Conservation (phyloP, 352 stramenopile species). For the Thalassiosira sp. region DNA sequence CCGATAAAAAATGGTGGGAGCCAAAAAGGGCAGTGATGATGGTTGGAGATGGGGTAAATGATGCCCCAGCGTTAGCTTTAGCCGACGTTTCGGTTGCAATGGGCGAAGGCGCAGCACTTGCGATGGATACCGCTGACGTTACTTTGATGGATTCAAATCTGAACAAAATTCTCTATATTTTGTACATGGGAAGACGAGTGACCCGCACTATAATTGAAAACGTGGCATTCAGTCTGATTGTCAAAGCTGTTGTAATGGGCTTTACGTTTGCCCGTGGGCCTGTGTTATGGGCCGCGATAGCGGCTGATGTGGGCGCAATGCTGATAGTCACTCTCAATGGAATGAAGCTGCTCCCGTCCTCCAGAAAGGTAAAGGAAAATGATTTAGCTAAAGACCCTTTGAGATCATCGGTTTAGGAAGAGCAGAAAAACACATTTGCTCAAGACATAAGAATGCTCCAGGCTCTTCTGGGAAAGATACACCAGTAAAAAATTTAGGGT, state of each 20-base stretch:
- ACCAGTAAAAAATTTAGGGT: too few species aligned
- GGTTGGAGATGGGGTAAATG: conserved; percentile 93
- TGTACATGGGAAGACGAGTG: conserved; percentile 65
- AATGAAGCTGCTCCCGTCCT: conserved; percentile 75
- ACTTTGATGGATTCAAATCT: conserved; percentile 76
- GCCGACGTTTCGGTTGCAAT: conserved; percentile 91
- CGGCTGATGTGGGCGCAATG: conserved; percentile 78
- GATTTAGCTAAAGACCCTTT: too few species aligned
- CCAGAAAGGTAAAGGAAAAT: conserved; percentile 16
- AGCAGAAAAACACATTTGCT: too few species aligned
- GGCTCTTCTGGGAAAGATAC: too few species aligned
- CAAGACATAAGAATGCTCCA: too few species aligned
- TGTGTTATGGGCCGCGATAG: conserved; percentile 73
- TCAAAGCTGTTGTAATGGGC: conserved; percentile 72
- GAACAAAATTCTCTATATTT: conserved; percentile 61
- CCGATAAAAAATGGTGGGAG: conserved; percentile 52
- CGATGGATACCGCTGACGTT: conserved; percentile 78
- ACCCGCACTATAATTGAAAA: conserved; percentile 77
- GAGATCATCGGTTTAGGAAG: too few species aligned
- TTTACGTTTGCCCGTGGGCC: conserved; percentile 64
- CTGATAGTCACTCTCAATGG: conserved; percentile 80
- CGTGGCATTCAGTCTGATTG: conserved; percentile 67
- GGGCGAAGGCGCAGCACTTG: conserved; percentile 81
- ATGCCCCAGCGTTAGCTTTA: conserved; percentile 90
- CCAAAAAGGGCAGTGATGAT: conserved; percentile 88